A percentile compares a stretch with the other conserved stretches of the same genome.
Evolutionary conservation across 768 basidiomycete genomes (phyloP).

Genomic region (Leccinellum rugosiceps): DNA sequence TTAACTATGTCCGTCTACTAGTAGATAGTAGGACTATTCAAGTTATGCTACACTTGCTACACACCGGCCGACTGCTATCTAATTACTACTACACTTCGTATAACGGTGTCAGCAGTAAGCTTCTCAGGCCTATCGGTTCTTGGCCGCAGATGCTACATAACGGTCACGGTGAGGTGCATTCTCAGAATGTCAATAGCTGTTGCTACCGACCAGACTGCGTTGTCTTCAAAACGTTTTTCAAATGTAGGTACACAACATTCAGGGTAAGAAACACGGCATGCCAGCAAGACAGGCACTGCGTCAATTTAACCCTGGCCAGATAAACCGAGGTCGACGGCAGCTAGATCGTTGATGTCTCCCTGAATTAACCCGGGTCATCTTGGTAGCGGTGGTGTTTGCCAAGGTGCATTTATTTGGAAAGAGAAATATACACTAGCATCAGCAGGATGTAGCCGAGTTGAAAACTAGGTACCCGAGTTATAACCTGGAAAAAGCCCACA

Average conservation of each 20-base stretch:
- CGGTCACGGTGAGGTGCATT: neutral
- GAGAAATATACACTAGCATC: neutral
- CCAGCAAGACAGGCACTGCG: neutral
- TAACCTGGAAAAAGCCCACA: too few relatives aligned
- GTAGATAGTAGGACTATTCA: too few relatives aligned
- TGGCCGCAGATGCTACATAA: neutral
- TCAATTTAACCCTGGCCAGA: neutral
- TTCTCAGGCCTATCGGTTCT: neutral
- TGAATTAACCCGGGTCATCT: neutral
- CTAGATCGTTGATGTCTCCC: neutral
- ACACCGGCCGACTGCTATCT: too few relatives aligned
- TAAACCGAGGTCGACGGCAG: neutral
- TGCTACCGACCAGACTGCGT: neutral
- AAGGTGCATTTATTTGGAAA: constrained; percentile 7
- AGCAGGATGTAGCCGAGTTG: too few relatives aligned
- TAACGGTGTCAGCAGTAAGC: too few relatives aligned
- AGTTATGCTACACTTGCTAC: too few relatives aligned
- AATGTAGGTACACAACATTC: neutral
- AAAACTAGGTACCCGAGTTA: too few relatives aligned
- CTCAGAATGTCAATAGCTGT: neutral
- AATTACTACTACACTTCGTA: too few relatives aligned
- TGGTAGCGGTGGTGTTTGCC: neutral
- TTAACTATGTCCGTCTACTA: too few relatives aligned
- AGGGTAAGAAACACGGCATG: neutral
- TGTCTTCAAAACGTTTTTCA: neutral